phyloP scores from a whole-genome alignment of 805 yeast species.

The Sugiyamaella smithiae region DNA sequence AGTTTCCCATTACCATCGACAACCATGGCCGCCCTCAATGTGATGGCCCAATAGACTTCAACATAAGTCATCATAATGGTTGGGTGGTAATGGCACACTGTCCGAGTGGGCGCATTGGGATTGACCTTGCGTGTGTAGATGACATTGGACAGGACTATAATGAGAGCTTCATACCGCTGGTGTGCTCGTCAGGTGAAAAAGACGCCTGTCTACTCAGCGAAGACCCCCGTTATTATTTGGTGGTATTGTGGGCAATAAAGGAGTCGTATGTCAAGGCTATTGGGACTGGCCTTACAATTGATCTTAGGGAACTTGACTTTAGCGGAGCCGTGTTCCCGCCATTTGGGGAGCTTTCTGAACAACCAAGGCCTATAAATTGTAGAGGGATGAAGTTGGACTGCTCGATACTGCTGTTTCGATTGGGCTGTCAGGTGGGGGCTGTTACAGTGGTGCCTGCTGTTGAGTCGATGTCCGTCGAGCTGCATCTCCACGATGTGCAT shows the following conservation, averaged over 20 bases:
- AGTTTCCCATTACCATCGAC: neutral
- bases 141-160: neutral
- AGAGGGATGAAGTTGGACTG: too few relatives aligned
- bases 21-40: constrained; percentile 15
- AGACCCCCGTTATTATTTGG: neutral
- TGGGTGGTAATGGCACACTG: neutral
- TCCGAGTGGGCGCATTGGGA: constrained; percentile 6
- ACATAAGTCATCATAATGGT: constrained; percentile 35
- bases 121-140: constrained; percentile 8
- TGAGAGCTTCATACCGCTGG: neutral
- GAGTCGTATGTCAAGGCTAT: constrained; percentile 68
- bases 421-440: neutral
- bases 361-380: too few relatives aligned
- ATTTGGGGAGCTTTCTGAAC: too few relatives aligned
- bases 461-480: too few relatives aligned
- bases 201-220: neutral
- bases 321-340: too few relatives aligned
- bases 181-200: neutral
- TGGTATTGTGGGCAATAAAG: constrained; percentile 66
- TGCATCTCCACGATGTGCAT: too few relatives aligned
- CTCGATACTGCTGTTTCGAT: neutral
- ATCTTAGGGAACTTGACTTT: neutral
- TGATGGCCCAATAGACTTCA: constrained; percentile 43
- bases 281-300: constrained; percentile 51
- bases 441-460: neutral